Base-by-base conservation (phyloP, 106 monocot genomes). In the Amphibolis antarctica region DNA sequence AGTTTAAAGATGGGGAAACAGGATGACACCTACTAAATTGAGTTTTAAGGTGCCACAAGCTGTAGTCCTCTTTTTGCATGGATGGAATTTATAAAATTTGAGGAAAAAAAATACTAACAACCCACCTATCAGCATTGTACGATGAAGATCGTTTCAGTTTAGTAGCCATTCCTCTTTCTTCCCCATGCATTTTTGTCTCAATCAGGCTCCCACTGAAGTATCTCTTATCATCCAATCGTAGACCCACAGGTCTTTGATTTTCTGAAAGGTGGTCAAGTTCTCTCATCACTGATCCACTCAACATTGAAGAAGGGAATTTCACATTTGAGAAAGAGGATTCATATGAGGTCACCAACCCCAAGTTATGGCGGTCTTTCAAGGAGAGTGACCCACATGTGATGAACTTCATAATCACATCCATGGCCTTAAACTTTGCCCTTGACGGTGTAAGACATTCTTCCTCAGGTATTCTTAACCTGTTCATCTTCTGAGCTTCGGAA, bases 161-260 rank as follows among this genome's bases (percentile, higher is more conserved):
- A n/a, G 72, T 15, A 12, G 46, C 28, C 53, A 55, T 22, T 21
- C 23, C 63, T 46, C 21, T 44, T 25, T 68, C 68, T 55, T 56
- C 67, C 45, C 21, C 53, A 36, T 74, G 58, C 63, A 64, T 69
- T 74, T 60, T 64, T 1, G 64, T 74, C 50, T 74, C 74, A 42
- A 74, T 50, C 69, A 79, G 44, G 47, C 65, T 74, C 31, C 70
- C 74, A 66, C 70, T 74, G 66, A 74, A 74, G 29, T 63, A 75
- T 26, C 62, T 60, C 66, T 75, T 71, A 26, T 65, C 71, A 20
- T 64, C 59, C 52, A 58, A 0, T 18, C 47, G 55, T 15, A n/a
- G 15, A 18, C 36, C 59, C 59, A 63, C 42, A 17, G 48, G 64
- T 51, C 21, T 5, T 15, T 53, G 23, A 65, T 65, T 56, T 30